Percentiles rank a stretch among this genome's conserved stretches.
Conservation (phyloP, 2,329 filamentous ascomycete genomes). For the Rutstroemia sydowiana region DNA sequence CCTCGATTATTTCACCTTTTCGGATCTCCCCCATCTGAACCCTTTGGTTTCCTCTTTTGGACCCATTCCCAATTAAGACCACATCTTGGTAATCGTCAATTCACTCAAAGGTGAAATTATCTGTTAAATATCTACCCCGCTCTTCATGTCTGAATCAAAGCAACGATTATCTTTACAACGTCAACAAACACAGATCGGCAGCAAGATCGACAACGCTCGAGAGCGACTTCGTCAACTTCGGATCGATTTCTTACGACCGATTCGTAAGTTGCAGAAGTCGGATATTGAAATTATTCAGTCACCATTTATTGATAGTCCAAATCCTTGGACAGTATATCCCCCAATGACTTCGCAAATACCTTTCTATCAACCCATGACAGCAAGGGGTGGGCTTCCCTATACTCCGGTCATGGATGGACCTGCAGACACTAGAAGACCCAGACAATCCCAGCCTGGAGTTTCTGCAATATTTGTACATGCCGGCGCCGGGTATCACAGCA, state of each 20-base stretch:
- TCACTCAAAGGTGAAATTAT: conserved; percentile 2
- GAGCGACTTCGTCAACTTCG: conserved; percentile 18
- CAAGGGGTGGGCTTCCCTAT: neutral
- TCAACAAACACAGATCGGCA: conserved; percentile 11
- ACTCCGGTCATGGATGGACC: conserved; percentile 25
- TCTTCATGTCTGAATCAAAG: conserved; percentile 9
- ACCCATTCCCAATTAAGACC: neutral
- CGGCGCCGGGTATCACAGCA: conserved; percentile 88
- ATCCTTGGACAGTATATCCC: conserved; percentile 6
- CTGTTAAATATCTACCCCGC: neutral
- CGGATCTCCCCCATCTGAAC: neutral
- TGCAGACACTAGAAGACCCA: conserved; percentile 17
- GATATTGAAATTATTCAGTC: conserved; percentile 12
- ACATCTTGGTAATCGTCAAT: neutral
- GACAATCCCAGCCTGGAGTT: conserved; percentile 28
- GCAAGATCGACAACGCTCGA: conserved; percentile 13
- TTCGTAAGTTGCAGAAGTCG: conserved; percentile 13
- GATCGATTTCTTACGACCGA: conserved; percentile 13
- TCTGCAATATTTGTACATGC: conserved; percentile 92
- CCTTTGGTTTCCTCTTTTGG: neutral
- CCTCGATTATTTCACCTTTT: neutral
- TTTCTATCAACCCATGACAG: neutral
- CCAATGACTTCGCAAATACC: neutral
- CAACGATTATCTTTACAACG: conserved; percentile 11
- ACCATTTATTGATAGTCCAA: conserved; percentile 11